Conservation (phyloP, 257 asterid species). For the Lavandula angustifolia region DNA sequence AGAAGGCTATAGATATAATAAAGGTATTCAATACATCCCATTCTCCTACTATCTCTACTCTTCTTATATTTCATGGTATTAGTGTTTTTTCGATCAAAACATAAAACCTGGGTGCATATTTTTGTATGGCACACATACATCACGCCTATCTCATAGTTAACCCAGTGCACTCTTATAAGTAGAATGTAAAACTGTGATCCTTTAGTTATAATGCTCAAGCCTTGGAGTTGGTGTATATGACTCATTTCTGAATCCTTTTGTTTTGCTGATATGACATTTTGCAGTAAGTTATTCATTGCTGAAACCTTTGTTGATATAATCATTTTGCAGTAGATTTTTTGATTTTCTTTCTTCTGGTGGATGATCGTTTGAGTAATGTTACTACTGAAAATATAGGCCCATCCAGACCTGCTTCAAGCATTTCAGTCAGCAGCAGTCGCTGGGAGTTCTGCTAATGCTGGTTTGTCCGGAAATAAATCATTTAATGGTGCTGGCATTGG, state of each 20-base stretch:
- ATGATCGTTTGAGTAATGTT: too few species aligned
- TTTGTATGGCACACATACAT: too few species aligned
- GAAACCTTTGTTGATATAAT: too few species aligned
- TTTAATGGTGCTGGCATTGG: constrained; percentile 36
- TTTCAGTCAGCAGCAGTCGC: constrained; percentile 67
- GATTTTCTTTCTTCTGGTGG: background rate
- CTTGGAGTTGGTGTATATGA: too few species aligned
- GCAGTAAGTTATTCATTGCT: too few species aligned
- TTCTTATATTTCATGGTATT: background rate
- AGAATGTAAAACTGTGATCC: too few species aligned
- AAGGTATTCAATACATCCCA: constrained; percentile 45
- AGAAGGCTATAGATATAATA: constrained; percentile 72
- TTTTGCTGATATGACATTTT: too few species aligned
- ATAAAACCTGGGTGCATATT: too few species aligned
- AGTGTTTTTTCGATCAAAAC: background rate
- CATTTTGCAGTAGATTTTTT: background rate
- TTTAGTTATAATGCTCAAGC: too few species aligned
- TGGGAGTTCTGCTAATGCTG: constrained; percentile 36
- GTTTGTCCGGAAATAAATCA: constrained; percentile 43
- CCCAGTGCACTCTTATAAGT: too few species aligned
- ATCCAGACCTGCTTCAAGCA: constrained; percentile 81
- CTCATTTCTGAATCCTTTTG: too few species aligned
- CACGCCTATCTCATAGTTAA: too few species aligned
- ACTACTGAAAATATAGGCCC: constrained; percentile 46
- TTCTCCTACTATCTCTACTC: constrained; percentile 1